Conservation (phyloP, 306 rosid species). For the Quercus wislizeni region DNA sequence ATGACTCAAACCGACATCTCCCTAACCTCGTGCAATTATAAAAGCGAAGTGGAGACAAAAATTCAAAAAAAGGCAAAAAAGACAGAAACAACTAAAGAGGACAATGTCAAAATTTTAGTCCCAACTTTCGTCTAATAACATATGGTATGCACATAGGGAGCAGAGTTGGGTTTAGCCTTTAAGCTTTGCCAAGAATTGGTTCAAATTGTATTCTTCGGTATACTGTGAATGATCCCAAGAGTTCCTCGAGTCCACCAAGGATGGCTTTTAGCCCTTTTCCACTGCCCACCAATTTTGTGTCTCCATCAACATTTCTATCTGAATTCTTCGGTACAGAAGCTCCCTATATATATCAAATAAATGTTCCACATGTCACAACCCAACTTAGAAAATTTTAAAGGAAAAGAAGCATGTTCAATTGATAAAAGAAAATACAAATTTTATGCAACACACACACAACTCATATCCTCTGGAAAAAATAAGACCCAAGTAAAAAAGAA, state of each 20-base stretch:
- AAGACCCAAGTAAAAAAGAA: not conserved
- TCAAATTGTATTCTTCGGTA: constrained; percentile 88
- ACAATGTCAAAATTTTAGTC: constrained; percentile 45
- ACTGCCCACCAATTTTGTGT: constrained; percentile 45
- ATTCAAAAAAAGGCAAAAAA: not conserved
- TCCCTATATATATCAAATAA: constrained; percentile 41
- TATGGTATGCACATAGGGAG: constrained; percentile 35
- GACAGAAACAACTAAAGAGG: not conserved
- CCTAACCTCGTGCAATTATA: constrained; percentile 7
- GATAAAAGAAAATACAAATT: not conserved
- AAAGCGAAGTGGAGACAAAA: constrained; percentile 16
- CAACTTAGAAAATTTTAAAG: not conserved
- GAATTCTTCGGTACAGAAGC: constrained; percentile 45
- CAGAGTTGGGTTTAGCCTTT: constrained; percentile 48
- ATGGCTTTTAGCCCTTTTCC: constrained; percentile 91
- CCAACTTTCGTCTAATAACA: constrained; percentile 24
- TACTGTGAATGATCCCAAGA: constrained; percentile 97
- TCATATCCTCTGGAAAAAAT: not conserved
- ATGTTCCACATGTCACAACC: not conserved
- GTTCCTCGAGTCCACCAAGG: constrained; percentile 92
- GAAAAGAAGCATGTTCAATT: not conserved
- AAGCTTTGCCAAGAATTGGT: constrained; percentile 84
- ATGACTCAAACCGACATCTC: not conserved
- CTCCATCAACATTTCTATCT: constrained; percentile 50
- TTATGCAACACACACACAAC: not conserved